phyloP scores from a whole-genome alignment of 2,329 filamentous ascomycete genomes.

The Verticillium klebahnii region DNA sequence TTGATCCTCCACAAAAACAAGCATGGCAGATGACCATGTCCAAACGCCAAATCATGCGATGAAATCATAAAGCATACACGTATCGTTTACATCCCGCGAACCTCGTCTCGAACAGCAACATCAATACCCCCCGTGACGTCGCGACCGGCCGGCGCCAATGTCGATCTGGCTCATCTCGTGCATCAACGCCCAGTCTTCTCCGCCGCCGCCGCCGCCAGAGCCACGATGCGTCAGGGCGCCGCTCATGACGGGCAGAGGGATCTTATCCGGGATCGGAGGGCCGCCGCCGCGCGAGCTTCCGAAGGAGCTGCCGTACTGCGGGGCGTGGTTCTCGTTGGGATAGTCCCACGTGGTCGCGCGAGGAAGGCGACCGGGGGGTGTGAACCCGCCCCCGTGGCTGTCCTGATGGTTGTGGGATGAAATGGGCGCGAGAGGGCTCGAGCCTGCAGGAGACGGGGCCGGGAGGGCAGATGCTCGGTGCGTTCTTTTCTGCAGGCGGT shows the following conservation, averaged over 20 bases:
- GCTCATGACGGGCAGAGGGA: constrained; percentile 51
- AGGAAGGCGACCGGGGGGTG: constrained; percentile 36
- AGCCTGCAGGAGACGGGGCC: constrained; percentile 30
- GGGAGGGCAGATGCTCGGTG: constrained; percentile 39
- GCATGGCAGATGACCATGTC: neutral
- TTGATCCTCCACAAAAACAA: neutral
- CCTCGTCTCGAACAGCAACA: neutral
- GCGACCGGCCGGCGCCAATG: constrained; percentile 55
- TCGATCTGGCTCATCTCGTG: constrained; percentile 68
- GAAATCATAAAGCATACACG: neutral
- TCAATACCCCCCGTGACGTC: constrained; percentile 43
- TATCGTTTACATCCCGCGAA: neutral
- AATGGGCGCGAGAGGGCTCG: constrained; percentile 49
- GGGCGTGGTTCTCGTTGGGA: constrained; percentile 46
- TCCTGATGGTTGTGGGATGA: constrained; percentile 47
- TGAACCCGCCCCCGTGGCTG: constrained; percentile 29
- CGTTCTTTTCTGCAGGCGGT: constrained; percentile 61
- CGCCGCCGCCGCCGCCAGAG: constrained; percentile 26
- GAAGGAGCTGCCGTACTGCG: constrained; percentile 25
- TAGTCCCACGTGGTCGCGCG: constrained; percentile 50
- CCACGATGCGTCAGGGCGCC: constrained; percentile 23
- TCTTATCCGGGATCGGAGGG: constrained; percentile 67
- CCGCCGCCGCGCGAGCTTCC: constrained; percentile 18
- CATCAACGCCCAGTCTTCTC: constrained; percentile 54
- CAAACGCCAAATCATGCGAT: constrained; percentile 1